Evolutionary conservation across 2,329 filamentous ascomycete genomes (phyloP).

Genomic region (Arachnopeziza araneosa): DNA sequence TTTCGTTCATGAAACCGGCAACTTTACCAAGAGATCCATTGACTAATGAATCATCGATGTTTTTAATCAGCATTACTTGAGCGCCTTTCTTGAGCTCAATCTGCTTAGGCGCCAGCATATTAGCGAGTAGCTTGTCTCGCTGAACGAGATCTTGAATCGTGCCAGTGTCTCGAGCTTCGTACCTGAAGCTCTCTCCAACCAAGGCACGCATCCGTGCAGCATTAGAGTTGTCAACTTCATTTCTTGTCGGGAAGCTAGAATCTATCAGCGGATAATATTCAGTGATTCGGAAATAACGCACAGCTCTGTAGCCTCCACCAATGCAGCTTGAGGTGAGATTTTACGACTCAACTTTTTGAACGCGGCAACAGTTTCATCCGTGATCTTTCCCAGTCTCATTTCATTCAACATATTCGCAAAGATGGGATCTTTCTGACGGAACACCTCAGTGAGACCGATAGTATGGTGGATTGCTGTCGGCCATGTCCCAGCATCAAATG

Average conservation of each 20-base stretch:
- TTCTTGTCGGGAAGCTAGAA: constrained; percentile 72
- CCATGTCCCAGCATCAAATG: constrained; percentile 91
- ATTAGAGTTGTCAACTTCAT: constrained; percentile 87
- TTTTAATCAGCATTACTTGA: constrained; percentile 99
- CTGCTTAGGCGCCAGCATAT: constrained; percentile 85
- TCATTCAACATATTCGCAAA: constrained; percentile 97
- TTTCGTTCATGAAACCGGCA: constrained; percentile 69
- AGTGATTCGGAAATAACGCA: constrained; percentile 34
- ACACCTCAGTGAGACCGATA: constrained; percentile 90
- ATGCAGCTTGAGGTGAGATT: constrained; percentile 64
- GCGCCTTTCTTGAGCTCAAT: constrained; percentile 85
- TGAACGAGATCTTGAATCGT: constrained; percentile 56
- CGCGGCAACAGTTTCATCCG: constrained; percentile 64
- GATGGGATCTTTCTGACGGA: constrained; percentile 84
- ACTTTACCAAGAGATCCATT: constrained; percentile 92
- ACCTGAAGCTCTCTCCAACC: constrained; percentile 61
- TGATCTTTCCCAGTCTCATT: constrained; percentile 85
- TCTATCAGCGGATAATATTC: constrained; percentile 18
- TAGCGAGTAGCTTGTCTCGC: constrained; percentile 72
- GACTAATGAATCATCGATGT: constrained; percentile 87
- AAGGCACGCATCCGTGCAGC: constrained; percentile 65
- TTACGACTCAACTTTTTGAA: constrained; percentile 72
- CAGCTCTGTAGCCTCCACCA: constrained; percentile 76
- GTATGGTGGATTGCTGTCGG: constrained; percentile 89
- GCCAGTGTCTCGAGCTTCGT: constrained; percentile 70